Percentiles rank a stretch among this genome's conserved stretches.
These are phyloP conservation scores for Phalaenopsis aphrodite DNA, from an alignment of 106 monocot species.

Conservation along the genomic window DNA sequence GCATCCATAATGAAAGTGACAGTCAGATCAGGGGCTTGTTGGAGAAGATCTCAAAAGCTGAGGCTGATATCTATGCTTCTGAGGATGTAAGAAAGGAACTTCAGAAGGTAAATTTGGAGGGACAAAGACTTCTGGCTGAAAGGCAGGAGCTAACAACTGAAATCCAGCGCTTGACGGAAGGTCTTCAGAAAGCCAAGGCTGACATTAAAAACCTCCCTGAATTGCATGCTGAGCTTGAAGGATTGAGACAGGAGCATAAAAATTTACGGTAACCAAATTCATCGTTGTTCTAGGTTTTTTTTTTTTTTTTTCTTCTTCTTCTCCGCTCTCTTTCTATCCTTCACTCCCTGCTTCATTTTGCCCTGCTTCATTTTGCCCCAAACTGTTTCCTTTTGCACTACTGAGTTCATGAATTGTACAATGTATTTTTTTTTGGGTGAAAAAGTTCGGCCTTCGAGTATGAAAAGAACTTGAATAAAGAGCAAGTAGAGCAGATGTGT, in stretches of 20 bases:
- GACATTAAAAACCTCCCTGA: slow-evolving; percentile 44
- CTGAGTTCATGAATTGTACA: background rate
- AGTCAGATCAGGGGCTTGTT: slow-evolving; percentile 44
- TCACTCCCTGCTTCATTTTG: background rate
- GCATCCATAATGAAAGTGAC: slow-evolving; percentile 43
- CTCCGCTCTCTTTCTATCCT: background rate
- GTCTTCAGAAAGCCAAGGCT: slow-evolving; percentile 27
- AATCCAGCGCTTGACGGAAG: slow-evolving; percentile 41
- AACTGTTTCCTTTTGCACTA: too few relatives aligned
- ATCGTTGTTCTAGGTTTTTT: background rate
- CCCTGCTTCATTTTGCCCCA: background rate
- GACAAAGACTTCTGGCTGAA: slow-evolving; percentile 27
- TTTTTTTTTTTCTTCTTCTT: slow-evolving; percentile 3
- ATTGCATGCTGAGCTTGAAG: slow-evolving; percentile 52
- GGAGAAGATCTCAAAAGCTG: slow-evolving; percentile 59
- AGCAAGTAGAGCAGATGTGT: slow-evolving; percentile 70
- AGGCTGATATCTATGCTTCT: slow-evolving; percentile 47
- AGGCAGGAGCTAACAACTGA: slow-evolving; percentile 49
- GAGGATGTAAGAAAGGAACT: slow-evolving; percentile 56
- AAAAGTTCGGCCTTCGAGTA: slow-evolving; percentile 57
- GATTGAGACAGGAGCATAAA: slow-evolving; percentile 65
- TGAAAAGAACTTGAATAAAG: slow-evolving; percentile 68
- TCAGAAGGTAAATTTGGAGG: slow-evolving; percentile 57
- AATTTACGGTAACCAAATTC: slow-evolving; percentile 49
- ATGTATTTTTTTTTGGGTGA: background rate